A percentile compares a stretch with the other conserved stretches of the same genome.
Conservation (phyloP, 129 eudicot species). For the Artemisia tridentata region DNA sequence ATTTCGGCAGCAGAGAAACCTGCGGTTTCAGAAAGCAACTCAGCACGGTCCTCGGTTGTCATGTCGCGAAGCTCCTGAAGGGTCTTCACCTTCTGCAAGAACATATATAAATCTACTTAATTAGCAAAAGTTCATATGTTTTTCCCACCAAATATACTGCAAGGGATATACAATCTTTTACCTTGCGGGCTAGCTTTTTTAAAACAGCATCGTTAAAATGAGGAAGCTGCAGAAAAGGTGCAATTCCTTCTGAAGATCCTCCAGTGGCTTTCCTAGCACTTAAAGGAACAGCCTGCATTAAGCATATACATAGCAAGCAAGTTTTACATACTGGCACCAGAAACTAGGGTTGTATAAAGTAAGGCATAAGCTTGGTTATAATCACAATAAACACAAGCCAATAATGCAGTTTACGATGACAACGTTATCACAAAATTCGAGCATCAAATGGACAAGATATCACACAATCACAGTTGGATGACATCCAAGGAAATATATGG, state of each 20-base stretch:
- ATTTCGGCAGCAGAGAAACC: conserved; percentile 56
- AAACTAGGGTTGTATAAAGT: conserved; percentile 12
- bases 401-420: conserved; percentile 9
- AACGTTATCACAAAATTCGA: background rate
- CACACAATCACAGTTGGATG: background rate
- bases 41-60: conserved; percentile 63
- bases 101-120: background rate
- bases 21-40: conserved; percentile 64
- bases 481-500: background rate
- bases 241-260: conserved; percentile 72
- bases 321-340: background rate
- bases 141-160: background rate
- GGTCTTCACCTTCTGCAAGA: conserved; percentile 61
- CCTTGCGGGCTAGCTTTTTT: conserved; percentile 85
- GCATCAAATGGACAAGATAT: background rate
- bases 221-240: conserved; percentile 95
- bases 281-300: conserved; percentile 89
- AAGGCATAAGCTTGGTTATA: background rate
- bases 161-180: conserved; percentile 14
- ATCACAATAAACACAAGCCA: background rate
- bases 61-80: conserved; percentile 73
- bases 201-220: conserved; percentile 70
- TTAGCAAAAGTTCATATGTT: background rate
- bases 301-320: conserved; percentile 4
- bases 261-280: conserved; percentile 77